These are phyloP conservation scores for Arachnomyces sp. DNA, from an alignment of 2,329 filamentous ascomycete genomes.

Conservation along the genomic window DNA sequence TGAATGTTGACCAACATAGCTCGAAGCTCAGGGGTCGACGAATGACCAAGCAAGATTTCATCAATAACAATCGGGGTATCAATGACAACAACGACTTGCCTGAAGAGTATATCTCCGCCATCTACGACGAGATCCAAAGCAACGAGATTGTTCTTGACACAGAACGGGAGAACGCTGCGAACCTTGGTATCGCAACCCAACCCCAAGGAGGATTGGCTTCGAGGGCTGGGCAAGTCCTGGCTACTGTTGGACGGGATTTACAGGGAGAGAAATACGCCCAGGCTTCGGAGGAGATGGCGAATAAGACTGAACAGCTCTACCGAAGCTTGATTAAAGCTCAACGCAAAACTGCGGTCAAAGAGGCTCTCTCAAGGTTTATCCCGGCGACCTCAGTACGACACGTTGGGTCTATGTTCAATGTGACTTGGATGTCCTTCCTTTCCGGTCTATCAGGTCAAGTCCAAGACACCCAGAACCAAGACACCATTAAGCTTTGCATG, in stretches of 20 bases:
- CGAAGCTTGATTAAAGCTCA: conserved; percentile 88
- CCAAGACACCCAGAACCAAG: conserved; percentile 85
- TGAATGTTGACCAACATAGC: conserved; percentile 95
- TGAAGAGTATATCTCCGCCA: conserved; percentile 78
- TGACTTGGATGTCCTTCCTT: conserved; percentile 98
- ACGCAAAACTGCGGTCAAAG: conserved; percentile 65
- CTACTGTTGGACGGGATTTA: conserved; percentile 82
- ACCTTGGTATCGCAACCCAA: conserved; percentile 57
- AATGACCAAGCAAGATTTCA: conserved; percentile 96
- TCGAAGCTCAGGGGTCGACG: conserved; percentile 68
- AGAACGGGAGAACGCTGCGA: conserved; percentile 81
- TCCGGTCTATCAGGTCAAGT: conserved; percentile 88
- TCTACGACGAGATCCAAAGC: conserved; percentile 82
- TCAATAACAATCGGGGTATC: conserved; percentile 97
- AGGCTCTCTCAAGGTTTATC: conserved; percentile 65
- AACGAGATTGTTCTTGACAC: conserved; percentile 95
- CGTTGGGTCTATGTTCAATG: conserved; percentile 96
- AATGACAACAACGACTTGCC: conserved; percentile 93
- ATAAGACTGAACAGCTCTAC: conserved; percentile 75
- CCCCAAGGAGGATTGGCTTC: conserved; percentile 63
- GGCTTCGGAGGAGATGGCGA: conserved; percentile 88
- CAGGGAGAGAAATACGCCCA: conserved; percentile 90
- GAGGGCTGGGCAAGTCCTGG: conserved; percentile 77
- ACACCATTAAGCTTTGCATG: conserved; percentile 84
- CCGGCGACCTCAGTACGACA: conserved; percentile 90